A percentile compares a stretch with the other conserved stretches of the same genome.
Evolutionary conservation across 352 stramenopile genomes (phyloP).

Genomic region (Globisporangium megalacanthum): DNA sequence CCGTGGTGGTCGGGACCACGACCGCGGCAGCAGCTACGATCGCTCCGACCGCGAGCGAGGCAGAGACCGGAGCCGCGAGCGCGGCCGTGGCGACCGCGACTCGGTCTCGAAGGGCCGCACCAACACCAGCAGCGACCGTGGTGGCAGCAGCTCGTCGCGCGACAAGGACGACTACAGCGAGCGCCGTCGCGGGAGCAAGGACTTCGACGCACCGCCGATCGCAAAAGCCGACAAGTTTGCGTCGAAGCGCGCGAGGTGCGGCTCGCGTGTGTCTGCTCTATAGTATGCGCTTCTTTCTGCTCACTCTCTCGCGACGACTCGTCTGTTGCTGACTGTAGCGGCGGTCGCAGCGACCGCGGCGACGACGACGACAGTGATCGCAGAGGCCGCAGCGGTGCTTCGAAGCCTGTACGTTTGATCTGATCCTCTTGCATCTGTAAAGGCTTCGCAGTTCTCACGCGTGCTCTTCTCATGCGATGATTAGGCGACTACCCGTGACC

Average conservation of each 20-base stretch:
- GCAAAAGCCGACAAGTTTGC: slow-evolving; percentile 19
- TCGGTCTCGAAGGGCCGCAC: slow-evolving; percentile 19
- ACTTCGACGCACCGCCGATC: slow-evolving; percentile 22
- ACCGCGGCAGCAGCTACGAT: slow-evolving; percentile 27
- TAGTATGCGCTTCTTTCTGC: background rate
- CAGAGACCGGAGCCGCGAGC: slow-evolving; percentile 8
- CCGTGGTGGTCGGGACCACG: slow-evolving; percentile 24
- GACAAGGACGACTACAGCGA: slow-evolving; percentile 26
- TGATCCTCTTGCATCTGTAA: too few species aligned
- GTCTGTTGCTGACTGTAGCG: background rate
- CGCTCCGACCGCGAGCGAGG: slow-evolving; percentile 15
- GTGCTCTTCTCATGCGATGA: too few species aligned
- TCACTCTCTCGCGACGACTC: background rate
- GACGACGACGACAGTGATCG: slow-evolving; percentile 48
- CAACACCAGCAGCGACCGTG: slow-evolving; percentile 27
- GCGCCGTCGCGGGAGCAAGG: slow-evolving; percentile 32
- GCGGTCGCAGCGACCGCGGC: slow-evolving; percentile 31
- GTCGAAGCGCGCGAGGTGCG: slow-evolving; percentile 28
- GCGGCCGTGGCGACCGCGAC: slow-evolving; percentile 30
- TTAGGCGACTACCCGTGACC: slow-evolving; percentile 30
- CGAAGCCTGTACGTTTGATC: slow-evolving; percentile 35
- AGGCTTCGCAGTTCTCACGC: too few species aligned
- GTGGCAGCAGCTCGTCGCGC: slow-evolving; percentile 14
- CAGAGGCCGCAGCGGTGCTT: slow-evolving; percentile 18
- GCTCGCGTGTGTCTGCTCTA: background rate